Evolutionary conservation across 768 basidiomycete genomes (phyloP).

Genomic region (Tricholoma sp.): DNA sequence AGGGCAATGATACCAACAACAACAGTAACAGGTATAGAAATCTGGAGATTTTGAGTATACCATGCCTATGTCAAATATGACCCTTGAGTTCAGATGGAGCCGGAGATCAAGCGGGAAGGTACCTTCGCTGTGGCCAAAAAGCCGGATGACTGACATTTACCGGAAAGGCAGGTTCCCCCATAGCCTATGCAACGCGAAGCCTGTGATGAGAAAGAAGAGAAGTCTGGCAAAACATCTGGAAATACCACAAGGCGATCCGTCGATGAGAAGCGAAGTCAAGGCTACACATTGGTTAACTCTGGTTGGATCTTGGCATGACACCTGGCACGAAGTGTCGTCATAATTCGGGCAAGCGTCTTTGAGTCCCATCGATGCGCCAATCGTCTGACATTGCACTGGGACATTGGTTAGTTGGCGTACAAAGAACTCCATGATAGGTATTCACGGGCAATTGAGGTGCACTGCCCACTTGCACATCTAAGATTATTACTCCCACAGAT

Average conservation of each 20-base stretch:
- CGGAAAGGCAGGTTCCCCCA: constrained; percentile 61
- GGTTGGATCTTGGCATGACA: constrained; percentile 74
- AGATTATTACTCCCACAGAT: constrained; percentile 61
- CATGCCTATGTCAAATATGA: constrained; percentile 48
- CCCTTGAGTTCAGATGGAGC: constrained; percentile 6
- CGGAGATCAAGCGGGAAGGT: constrained; percentile 7
- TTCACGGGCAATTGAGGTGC: constrained; percentile 68
- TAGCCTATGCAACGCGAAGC: constrained; percentile 40
- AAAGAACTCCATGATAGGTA: constrained; percentile 14
- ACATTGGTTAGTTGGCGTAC: constrained; percentile 2
- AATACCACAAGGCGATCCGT: constrained; percentile 82
- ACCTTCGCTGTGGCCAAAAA: constrained; percentile 61
- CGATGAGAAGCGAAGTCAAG: constrained; percentile 64
- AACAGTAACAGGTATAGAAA: constrained; percentile 74
- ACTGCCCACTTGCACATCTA: constrained; percentile 72
- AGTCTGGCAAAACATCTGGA: constrained; percentile 8
- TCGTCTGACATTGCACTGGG: constrained; percentile 68
- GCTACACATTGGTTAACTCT: constrained; percentile 57
- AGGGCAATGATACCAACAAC: constrained; percentile 61
- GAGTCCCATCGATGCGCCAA: constrained; percentile 69
- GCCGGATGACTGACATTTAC: constrained; percentile 57
- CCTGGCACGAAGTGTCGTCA: constrained; percentile 64
- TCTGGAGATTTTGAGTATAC: constrained; percentile 73
- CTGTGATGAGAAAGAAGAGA: constrained; percentile 8
- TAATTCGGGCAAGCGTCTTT: constrained; percentile 59